Percentiles rank a stretch among this genome's conserved stretches.
Evolutionary conservation across 208 protist species (phyloP).

Genomic region (Crithidia mellificae): DNA sequence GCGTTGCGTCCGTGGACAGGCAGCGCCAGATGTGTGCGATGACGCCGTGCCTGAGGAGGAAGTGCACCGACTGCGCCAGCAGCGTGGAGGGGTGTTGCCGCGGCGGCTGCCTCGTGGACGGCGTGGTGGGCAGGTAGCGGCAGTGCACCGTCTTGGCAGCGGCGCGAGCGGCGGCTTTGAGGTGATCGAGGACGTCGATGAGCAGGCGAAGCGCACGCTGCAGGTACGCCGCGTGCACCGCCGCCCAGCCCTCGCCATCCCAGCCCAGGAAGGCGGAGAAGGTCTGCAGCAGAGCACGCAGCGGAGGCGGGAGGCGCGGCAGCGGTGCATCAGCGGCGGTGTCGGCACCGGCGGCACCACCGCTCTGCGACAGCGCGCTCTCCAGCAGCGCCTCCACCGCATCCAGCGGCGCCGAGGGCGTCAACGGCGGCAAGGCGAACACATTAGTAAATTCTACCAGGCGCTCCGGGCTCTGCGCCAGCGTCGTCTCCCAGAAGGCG

Average conservation of each 20-base stretch:
- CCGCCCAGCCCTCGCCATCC: conserved; percentile 24
- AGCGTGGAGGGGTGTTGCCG: background rate
- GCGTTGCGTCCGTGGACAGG: conserved; percentile 22
- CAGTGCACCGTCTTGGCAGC: background rate
- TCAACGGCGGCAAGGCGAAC: too few relatives aligned
- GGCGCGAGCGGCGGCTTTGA: background rate
- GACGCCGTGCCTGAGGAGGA: conserved; percentile 8
- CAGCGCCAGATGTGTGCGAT: conserved; percentile 27
- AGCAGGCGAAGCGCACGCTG: conserved; percentile 15
- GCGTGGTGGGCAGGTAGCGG: background rate
- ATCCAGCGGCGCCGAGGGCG: background rate
- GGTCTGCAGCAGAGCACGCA: conserved; percentile 11
- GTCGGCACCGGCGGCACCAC: too few relatives aligned
- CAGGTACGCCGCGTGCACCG: conserved; percentile 8
- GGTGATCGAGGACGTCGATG: conserved; percentile 3
- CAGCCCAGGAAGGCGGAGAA: conserved; percentile 21
- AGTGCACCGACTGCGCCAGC: background rate
- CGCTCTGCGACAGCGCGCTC: too few relatives aligned
- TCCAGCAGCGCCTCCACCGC: too few relatives aligned
- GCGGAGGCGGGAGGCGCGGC: conserved; percentile 3
- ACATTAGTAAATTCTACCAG: too few relatives aligned
- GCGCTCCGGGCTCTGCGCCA: background rate
- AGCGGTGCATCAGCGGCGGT: too few relatives aligned
- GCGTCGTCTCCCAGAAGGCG: conserved; percentile 17
- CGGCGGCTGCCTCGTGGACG: too few relatives aligned